Evolutionary conservation across 108 stramenopile genomes (phyloP).

Genomic region (Cyclotella distinguenda): DNA sequence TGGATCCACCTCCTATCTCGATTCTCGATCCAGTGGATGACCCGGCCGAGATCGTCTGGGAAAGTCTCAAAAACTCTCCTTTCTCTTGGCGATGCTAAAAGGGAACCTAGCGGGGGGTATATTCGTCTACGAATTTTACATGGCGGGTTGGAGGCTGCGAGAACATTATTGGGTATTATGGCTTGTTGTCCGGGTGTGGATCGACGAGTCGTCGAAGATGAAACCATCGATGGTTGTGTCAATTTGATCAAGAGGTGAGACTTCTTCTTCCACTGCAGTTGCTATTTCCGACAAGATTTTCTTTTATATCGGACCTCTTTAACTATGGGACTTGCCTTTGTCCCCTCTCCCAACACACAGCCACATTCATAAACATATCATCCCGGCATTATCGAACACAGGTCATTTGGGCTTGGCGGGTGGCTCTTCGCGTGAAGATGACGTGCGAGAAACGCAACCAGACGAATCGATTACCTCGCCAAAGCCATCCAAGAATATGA

Average conservation of each 20-base stretch:
- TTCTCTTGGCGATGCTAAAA: slow-evolving; percentile 28
- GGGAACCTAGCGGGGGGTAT: slow-evolving; percentile 47
- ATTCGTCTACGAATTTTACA: slow-evolving; percentile 40
- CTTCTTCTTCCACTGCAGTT: not conserved
- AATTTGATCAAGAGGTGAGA: slow-evolving; percentile 61
- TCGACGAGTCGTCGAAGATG: slow-evolving; percentile 78
- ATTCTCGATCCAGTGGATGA: slow-evolving; percentile 35
- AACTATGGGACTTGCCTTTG: not conserved
- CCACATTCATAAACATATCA: slow-evolving; percentile 68
- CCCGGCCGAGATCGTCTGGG: slow-evolving; percentile 37
- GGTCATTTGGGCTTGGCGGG: slow-evolving; percentile 56
- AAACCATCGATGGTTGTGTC: slow-evolving; percentile 80
- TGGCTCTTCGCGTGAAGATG: slow-evolving; percentile 8
- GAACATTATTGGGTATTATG: slow-evolving; percentile 75
- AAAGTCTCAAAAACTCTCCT: slow-evolving; percentile 35
- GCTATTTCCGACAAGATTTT: not conserved
- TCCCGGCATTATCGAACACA: slow-evolving; percentile 67
- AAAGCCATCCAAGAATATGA: slow-evolving; percentile 27
- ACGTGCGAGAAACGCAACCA: slow-evolving; percentile 36
- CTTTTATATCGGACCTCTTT: not conserved
- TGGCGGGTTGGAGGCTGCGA: slow-evolving; percentile 70
- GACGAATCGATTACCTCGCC: slow-evolving; percentile 4
- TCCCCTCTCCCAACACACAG: not conserved
- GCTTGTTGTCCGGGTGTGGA: slow-evolving; percentile 73
- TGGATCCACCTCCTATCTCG: not conserved